phyloP scores from a whole-genome alignment of 148 eudicot genomes.

The Hydrangea macrophylla region DNA sequence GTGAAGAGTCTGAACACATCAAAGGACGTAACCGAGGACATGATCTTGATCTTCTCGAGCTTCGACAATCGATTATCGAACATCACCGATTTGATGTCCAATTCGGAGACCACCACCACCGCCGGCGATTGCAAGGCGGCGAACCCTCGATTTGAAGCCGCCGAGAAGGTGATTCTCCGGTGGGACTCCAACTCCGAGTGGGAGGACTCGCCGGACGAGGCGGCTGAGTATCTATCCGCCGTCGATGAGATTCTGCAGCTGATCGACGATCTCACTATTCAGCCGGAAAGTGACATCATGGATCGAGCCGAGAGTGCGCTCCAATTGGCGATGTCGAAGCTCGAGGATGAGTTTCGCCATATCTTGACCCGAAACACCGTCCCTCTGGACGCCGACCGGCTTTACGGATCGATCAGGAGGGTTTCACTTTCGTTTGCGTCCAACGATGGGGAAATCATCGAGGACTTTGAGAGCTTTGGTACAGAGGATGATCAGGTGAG shows the following conservation, averaged over 20 bases:
- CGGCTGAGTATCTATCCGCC: slow-evolving; percentile 52
- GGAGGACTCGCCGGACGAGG: slow-evolving; percentile 30
- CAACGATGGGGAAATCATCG: slow-evolving; percentile 36
- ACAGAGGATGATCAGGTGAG: slow-evolving; percentile 29
- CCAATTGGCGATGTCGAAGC: slow-evolving; percentile 72
- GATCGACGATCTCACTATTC: slow-evolving; percentile 28
- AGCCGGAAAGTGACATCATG: slow-evolving; percentile 17
- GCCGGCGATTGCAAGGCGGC: background rate
- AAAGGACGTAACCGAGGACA: slow-evolving; percentile 67
- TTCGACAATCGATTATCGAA: slow-evolving; percentile 80
- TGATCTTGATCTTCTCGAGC: slow-evolving; percentile 69
- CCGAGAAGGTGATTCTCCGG: slow-evolving; percentile 50
- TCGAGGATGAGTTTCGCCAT: slow-evolving; percentile 77
- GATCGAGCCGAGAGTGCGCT: slow-evolving; percentile 72
- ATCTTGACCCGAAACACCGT: slow-evolving; percentile 42
- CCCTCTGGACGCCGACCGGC: slow-evolving; percentile 51
- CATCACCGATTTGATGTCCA: slow-evolving; percentile 39
- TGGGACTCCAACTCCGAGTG: slow-evolving; percentile 26
- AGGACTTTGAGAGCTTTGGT: slow-evolving; percentile 38
- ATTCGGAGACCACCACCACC: too few species aligned
- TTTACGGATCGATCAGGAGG: slow-evolving; percentile 53
- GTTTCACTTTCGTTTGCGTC: slow-evolving; percentile 42
- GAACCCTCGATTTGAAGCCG: slow-evolving; percentile 40
- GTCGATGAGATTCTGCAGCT: slow-evolving; percentile 53
- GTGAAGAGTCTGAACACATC: slow-evolving; percentile 60